Evolutionary conservation across 2,329 filamentous ascomycete species (phyloP).

Genomic region (Aspergillus ibericus): DNA sequence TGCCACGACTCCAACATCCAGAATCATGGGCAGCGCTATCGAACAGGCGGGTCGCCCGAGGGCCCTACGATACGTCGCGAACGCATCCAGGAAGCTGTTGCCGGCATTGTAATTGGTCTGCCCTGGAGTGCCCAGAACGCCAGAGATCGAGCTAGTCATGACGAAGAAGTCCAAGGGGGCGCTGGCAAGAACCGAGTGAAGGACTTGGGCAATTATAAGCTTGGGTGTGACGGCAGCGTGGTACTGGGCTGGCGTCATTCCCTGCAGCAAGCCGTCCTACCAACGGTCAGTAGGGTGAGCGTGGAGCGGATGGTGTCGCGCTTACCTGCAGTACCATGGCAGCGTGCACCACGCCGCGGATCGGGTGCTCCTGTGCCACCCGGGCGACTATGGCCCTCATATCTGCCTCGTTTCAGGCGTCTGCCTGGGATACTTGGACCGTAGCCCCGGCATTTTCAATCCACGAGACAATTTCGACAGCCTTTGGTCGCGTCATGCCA

Average conservation of each 20-base stretch:
- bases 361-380: neutral
- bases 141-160: neutral
- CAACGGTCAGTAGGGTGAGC: neutral
- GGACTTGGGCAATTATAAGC: neutral
- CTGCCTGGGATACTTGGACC: neutral
- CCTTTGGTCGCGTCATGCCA: neutral
- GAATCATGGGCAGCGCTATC: constrained; percentile 13
- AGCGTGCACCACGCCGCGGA: neutral
- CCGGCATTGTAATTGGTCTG: neutral
- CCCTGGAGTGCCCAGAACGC: neutral
- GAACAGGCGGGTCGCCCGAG: constrained; percentile 20
- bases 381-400: neutral
- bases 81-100: neutral
- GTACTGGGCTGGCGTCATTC: neutral
- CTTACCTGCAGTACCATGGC: neutral
- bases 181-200: neutral
- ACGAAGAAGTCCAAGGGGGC: neutral
- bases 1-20: constrained; percentile 5
- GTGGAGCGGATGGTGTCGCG: too few species aligned
- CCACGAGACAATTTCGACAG: neutral
- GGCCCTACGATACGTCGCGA: neutral
- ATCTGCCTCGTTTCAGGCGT: neutral
- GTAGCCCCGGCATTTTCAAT: neutral
- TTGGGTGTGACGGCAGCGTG: neutral
- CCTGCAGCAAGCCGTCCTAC: neutral